phyloP scores from a whole-genome alignment of 805 yeast genomes.

The Sugiyamaella mastotermitis region DNA sequence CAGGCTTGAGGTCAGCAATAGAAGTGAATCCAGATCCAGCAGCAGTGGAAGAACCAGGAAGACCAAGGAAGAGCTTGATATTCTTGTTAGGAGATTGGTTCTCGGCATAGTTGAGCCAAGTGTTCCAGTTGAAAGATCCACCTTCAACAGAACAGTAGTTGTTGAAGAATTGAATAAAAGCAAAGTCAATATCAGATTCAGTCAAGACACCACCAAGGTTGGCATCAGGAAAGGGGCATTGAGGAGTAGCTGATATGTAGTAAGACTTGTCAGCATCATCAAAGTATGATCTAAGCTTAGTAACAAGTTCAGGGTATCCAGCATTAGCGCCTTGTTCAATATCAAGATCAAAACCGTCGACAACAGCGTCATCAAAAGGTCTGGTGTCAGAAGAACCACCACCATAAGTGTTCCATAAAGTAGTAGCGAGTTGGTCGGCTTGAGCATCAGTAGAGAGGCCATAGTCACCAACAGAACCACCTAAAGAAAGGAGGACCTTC shows the following conservation, averaged over 20 bases:
- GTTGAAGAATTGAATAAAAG: conserved; percentile 64
- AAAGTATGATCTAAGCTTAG: conserved; percentile 23
- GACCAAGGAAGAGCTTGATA: conserved; percentile 54
- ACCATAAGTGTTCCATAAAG: conserved; percentile 45
- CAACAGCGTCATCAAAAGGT: conserved; percentile 48
- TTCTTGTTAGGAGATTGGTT: conserved; percentile 42
- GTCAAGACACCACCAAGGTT: conserved; percentile 36
- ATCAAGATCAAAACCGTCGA: conserved; percentile 69
- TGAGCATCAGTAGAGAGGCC: conserved; percentile 42
- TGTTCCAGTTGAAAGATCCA: conserved; percentile 35
- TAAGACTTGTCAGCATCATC: conserved; percentile 33
- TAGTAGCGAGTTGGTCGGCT: conserved; percentile 41
- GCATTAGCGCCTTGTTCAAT: conserved; percentile 42
- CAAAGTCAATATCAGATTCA: conserved; percentile 47
- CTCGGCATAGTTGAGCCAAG: conserved; percentile 49
- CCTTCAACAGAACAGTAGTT: conserved; percentile 38
- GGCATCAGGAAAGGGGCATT: conserved; percentile 60
- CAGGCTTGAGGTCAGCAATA: conserved; percentile 28
- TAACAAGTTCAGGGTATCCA: conserved; percentile 49
- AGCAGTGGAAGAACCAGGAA: conserved; percentile 50
- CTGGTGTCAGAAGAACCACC: conserved; percentile 32
- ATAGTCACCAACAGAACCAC: conserved; percentile 47
- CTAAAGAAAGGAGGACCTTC: conserved; percentile 62
- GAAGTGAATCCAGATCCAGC: conserved; percentile 49
- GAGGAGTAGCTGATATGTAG: conserved; percentile 62